A percentile compares a stretch with the other conserved stretches of the same genome.
Conservation (phyloP, 371 early-diverging fungal species). For the Mortierella sp. region DNA sequence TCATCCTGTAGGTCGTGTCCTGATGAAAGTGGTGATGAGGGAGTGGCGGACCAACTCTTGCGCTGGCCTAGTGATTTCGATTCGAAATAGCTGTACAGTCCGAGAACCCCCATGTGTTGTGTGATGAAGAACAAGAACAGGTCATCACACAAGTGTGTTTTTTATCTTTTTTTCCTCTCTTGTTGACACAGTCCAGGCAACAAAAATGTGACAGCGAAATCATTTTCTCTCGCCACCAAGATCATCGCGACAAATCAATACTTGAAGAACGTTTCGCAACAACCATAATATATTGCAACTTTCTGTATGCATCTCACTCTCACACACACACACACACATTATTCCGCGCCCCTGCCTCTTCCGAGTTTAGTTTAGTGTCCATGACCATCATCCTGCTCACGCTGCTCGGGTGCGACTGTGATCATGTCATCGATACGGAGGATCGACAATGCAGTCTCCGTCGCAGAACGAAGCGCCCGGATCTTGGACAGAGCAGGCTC, state of each 20-base stretch:
- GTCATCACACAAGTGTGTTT: not conserved
- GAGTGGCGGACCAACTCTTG: constrained; percentile 31
- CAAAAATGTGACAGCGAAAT: not conserved
- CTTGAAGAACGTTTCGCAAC: not conserved
- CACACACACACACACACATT: not conserved
- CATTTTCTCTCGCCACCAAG: not conserved
- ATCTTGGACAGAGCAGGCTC: constrained; percentile 99
- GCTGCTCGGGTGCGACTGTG: constrained; percentile 71
- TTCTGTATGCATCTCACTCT: too few relatives aligned
- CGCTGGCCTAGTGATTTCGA: constrained; percentile 52
- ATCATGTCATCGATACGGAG: constrained; percentile 99
- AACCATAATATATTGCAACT: too few relatives aligned
- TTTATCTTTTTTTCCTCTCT: not conserved
- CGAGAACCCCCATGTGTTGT: constrained; percentile 50
- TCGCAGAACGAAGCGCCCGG: constrained; percentile 98
- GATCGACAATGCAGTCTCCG: constrained; percentile 99
- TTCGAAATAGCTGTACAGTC: constrained; percentile 50
- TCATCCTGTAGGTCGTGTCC: not conserved
- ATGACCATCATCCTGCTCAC: constrained; percentile 67
- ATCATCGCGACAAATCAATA: not conserved
- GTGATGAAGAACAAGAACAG: not conserved
- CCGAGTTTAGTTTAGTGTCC: constrained; percentile 68
- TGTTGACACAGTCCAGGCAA: not conserved
- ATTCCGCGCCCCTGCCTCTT: too few relatives aligned
- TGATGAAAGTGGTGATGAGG: not conserved